These are phyloP conservation scores for Umbelopsis sp. DNA, from an alignment of 371 early-diverging fungal species.

Conservation along the genomic window DNA sequence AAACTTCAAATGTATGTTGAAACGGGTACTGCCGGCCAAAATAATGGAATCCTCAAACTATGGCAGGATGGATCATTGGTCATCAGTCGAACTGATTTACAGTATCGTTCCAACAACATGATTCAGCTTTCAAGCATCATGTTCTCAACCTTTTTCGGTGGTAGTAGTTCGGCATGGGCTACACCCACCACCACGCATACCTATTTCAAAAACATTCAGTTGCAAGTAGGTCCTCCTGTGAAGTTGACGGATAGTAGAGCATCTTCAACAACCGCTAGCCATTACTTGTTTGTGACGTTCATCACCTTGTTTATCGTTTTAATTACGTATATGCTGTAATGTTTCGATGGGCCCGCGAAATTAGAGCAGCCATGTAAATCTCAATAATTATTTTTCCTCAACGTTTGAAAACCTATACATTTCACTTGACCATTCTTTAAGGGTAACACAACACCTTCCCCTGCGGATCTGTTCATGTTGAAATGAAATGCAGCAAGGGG, in stretches of 20 bases:
- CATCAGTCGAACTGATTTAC: conserved; percentile 35
- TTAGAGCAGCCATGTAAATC: too few relatives aligned
- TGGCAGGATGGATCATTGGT: conserved; percentile 47
- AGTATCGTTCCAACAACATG: conserved; percentile 40
- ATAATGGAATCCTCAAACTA: conserved; percentile 47
- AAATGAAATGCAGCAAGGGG: not conserved
- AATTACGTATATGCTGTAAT: too few relatives aligned
- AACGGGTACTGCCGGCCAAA: conserved; percentile 41
- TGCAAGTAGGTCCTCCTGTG: conserved; percentile 43
- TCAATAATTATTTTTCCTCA: too few relatives aligned
- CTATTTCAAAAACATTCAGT: conserved; percentile 49
- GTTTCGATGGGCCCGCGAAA: too few relatives aligned
- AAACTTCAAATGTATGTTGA: conserved; percentile 49
- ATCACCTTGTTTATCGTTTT: not conserved
- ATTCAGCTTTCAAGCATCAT: conserved; percentile 43
- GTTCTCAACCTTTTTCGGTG: conserved; percentile 62
- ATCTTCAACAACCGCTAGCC: not conserved
- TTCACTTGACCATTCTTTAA: too few relatives aligned
- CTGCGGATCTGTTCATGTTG: too few relatives aligned
- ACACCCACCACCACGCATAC: conserved; percentile 43
- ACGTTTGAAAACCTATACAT: too few relatives aligned
- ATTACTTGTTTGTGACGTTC: not conserved
- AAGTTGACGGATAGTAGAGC: conserved; percentile 22
- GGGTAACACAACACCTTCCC: too few relatives aligned
- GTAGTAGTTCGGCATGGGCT: conserved; percentile 44